phyloP scores from a whole-genome alignment of 2,329 filamentous ascomycete genomes.

The Aspergillus calidoustus region DNA sequence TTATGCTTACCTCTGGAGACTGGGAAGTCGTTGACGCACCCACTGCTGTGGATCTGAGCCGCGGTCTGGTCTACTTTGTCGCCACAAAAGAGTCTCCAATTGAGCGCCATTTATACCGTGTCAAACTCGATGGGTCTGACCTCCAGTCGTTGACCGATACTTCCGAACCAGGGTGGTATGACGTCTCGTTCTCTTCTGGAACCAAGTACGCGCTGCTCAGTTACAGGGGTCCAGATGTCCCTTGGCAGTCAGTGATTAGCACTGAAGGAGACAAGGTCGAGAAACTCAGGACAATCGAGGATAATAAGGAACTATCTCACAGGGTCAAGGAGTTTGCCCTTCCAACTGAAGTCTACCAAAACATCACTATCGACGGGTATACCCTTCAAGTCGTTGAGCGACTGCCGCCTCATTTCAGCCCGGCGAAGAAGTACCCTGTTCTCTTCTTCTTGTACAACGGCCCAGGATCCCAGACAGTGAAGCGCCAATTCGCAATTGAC shows the following conservation, averaged over 20 bases:
- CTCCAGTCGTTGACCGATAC: slow-evolving; percentile 76
- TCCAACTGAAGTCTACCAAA: slow-evolving; percentile 80
- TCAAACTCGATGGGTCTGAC: slow-evolving; percentile 78
- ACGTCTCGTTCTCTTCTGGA: slow-evolving; percentile 79
- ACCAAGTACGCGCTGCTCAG: slow-evolving; percentile 83
- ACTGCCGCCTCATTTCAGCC: slow-evolving; percentile 84
- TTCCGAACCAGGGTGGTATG: slow-evolving; percentile 75
- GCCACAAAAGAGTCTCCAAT: slow-evolving; percentile 85
- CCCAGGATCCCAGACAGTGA: slow-evolving; percentile 87
- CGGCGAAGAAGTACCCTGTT: slow-evolving; percentile 85
- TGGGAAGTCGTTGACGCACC: slow-evolving; percentile 93
- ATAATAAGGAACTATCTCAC: slow-evolving; percentile 72
- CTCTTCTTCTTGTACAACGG: slow-evolving; percentile 95
- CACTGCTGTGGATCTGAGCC: slow-evolving; percentile 79
- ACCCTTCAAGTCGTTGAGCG: slow-evolving; percentile 78
- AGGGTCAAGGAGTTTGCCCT: slow-evolving; percentile 77
- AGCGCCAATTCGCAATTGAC: slow-evolving; percentile 79
- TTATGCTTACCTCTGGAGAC: slow-evolving; percentile 81
- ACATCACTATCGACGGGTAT: slow-evolving; percentile 80
- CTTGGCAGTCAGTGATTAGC: slow-evolving; percentile 87
- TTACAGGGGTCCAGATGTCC: slow-evolving; percentile 82
- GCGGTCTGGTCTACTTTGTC: slow-evolving; percentile 89
- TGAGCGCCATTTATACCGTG: slow-evolving; percentile 89
- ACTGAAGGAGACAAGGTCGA: slow-evolving; percentile 70
- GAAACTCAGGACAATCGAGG: slow-evolving; percentile 75